phyloP scores from a whole-genome alignment of 495 filamentous ascomycete species.

The Penicillium riverlandense region DNA sequence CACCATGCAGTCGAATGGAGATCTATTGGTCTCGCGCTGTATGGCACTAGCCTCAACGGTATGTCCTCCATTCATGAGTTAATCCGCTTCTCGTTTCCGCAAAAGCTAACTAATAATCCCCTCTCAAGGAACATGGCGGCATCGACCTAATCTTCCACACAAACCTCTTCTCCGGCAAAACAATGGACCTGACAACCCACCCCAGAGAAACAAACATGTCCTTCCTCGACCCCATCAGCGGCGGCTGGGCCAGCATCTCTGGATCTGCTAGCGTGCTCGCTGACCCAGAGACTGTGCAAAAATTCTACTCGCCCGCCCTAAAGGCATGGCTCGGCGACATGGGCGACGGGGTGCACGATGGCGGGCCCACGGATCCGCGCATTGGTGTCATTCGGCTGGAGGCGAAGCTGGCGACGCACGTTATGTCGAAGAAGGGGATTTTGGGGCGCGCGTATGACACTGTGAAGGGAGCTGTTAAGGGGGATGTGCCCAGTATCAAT shows the following conservation, averaged over 20 bases:
- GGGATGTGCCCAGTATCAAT: constrained; percentile 66
- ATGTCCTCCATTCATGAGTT: constrained; percentile 5
- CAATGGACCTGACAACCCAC: constrained; percentile 69
- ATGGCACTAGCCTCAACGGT: constrained; percentile 90
- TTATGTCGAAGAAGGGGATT: constrained; percentile 30
- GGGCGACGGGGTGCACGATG: constrained; percentile 81
- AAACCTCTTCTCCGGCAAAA: constrained; percentile 90
- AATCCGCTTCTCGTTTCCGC: too few species aligned
- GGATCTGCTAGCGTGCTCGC: constrained; percentile 62
- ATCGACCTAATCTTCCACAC: constrained; percentile 90
- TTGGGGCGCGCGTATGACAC: constrained; percentile 60
- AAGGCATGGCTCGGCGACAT: constrained; percentile 90
- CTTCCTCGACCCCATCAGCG: constrained; percentile 65
- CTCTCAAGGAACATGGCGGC: constrained; percentile 59
- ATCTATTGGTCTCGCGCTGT: constrained; percentile 69
- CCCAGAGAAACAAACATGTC: constrained; percentile 70
- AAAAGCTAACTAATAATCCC: background rate
- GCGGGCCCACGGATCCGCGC: constrained; percentile 71
- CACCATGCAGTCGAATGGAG: constrained; percentile 58
- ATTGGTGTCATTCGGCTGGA: constrained; percentile 51
- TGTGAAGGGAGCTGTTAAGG: constrained; percentile 66
- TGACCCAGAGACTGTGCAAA: constrained; percentile 58
- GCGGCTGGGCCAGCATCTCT: constrained; percentile 76
- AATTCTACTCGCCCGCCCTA: constrained; percentile 69
- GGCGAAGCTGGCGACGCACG: constrained; percentile 39